Conservation (phyloP, 2,329 filamentous ascomycete genomes). For the Colletotrichum eremochloae region DNA sequence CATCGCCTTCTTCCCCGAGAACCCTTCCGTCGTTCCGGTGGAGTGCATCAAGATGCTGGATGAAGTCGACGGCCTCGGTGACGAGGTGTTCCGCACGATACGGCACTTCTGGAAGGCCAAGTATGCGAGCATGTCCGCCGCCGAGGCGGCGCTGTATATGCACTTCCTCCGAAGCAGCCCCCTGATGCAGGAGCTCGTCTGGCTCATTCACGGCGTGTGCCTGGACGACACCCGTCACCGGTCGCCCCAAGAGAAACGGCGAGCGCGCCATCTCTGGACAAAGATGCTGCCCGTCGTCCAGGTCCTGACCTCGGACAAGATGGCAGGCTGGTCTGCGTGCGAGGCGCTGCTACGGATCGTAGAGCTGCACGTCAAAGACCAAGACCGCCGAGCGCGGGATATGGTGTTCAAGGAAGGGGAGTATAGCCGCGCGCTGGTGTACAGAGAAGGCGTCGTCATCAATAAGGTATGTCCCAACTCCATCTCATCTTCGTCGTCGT, state of each 20-base stretch:
- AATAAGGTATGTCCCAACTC: slow-evolving; percentile 4
- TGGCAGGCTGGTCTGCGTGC: neutral
- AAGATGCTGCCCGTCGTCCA: neutral
- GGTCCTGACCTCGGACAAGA: neutral
- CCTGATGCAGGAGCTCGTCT: slow-evolving; percentile 19
- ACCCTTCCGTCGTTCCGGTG: neutral
- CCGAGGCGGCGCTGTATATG: neutral
- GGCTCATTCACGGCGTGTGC: neutral
- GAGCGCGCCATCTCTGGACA: neutral
- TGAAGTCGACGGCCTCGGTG: neutral
- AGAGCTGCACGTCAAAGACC: neutral
- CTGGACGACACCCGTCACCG: neutral
- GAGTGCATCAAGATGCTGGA: neutral
- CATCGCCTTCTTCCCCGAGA: slow-evolving; percentile 34
- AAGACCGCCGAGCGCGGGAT: slow-evolving; percentile 4
- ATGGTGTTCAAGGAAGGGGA: slow-evolving; percentile 5
- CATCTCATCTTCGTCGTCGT: neutral
- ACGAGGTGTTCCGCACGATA: neutral
- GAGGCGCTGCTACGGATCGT: neutral
- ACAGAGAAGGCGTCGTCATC: neutral
- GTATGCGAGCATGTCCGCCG: neutral
- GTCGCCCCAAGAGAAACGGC: neutral
- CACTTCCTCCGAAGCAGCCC: slow-evolving; percentile 11
- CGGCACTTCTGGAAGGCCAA: neutral
- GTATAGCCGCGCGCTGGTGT: slow-evolving; percentile 9